Conservation (phyloP, 768 basidiomycete genomes). For the Ephemerocybe angulata region DNA sequence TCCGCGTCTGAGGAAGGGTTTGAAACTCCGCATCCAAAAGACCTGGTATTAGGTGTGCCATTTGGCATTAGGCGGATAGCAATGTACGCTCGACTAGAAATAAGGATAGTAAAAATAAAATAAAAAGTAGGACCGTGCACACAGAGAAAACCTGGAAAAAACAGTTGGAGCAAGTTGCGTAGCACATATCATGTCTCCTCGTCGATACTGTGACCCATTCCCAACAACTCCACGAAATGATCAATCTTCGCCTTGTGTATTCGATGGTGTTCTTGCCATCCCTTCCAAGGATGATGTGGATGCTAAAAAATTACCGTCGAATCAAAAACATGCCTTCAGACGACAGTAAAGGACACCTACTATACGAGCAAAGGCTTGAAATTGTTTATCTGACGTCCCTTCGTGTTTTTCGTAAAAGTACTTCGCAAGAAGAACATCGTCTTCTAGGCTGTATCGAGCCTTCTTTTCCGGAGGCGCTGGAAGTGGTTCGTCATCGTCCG, state of each 20-base stretch:
- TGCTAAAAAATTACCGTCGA: slow-evolving; percentile 42
- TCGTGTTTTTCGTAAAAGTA: slow-evolving; percentile 71
- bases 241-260: slow-evolving; percentile 87
- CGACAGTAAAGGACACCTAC: slow-evolving; percentile 36
- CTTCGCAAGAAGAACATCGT: slow-evolving; percentile 75
- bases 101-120: not conserved
- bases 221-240: slow-evolving; percentile 63
- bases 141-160: not conserved
- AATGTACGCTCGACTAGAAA: too few species aligned
- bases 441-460: slow-evolving; percentile 76
- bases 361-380: slow-evolving; percentile 72
- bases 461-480: slow-evolving; percentile 83
- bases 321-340: slow-evolving; percentile 6
- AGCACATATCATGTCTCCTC: slow-evolving; percentile 11
- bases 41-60: too few species aligned
- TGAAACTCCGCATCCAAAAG: too few species aligned
- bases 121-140: not conserved
- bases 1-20: too few species aligned
- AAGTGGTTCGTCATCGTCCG: slow-evolving; percentile 64
- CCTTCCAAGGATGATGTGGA: slow-evolving; percentile 90
- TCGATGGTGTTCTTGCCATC: slow-evolving; percentile 89
- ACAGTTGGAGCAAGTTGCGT: not conserved
- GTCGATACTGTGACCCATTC: slow-evolving; percentile 51
- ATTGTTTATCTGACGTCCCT: slow-evolving; percentile 80
- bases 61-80: too few species aligned